These are phyloP conservation scores for Amanita jacksonii DNA, from an alignment of 768 basidiomycete genomes.

Conservation along the genomic window DNA sequence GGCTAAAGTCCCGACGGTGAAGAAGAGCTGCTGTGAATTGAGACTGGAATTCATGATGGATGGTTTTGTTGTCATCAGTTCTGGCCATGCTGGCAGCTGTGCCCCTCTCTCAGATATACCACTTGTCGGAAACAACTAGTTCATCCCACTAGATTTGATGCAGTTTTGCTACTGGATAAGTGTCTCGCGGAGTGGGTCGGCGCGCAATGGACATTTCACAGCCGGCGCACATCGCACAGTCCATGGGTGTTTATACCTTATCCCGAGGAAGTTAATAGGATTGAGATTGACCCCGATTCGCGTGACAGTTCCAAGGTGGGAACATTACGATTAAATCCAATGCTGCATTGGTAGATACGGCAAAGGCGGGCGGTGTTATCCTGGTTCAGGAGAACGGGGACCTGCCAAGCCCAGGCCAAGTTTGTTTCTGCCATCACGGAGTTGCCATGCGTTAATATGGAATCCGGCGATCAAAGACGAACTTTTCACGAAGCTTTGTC, in stretches of 20 bases:
- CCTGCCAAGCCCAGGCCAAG: conserved; percentile 28
- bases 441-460: conserved; percentile 37
- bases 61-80: conserved; percentile 57
- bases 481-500: conserved; percentile 40
- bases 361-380: no score
- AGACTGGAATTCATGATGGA: no score
- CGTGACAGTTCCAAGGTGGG: conserved; percentile 43
- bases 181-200: conserved; percentile 55
- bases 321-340: conserved; percentile 54
- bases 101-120: conserved; percentile 56
- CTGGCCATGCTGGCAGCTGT: conserved; percentile 59
- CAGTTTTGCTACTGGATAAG: conserved; percentile 57
- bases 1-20: background rate
- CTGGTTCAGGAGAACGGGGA: no score
- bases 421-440: conserved; percentile 37
- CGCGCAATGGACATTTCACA: conserved; percentile 66
- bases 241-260: conserved; percentile 54
- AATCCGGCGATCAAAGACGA: conserved; percentile 60
- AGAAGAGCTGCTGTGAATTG: no score
- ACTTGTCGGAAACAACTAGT: no score
- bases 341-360: conserved; percentile 33
- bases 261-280: conserved; percentile 33
- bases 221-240: conserved; percentile 60
- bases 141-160: no score
- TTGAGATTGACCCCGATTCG: conserved; percentile 54